Base-by-base conservation (phyloP, 257 asterid genomes). In the Fraxinus americana region DNA sequence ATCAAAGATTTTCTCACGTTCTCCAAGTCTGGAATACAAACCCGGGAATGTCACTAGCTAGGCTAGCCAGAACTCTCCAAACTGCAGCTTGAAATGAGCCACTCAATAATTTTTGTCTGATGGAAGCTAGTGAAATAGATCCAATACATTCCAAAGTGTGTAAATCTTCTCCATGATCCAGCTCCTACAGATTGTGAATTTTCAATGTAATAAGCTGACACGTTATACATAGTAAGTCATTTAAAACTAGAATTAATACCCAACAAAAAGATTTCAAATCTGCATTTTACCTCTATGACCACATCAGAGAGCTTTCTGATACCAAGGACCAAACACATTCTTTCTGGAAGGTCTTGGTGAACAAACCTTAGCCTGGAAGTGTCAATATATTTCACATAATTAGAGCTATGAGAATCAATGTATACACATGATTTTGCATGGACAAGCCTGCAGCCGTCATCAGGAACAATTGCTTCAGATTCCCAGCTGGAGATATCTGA, bases 391-490 rank as follows among this genome's bases (percentile, higher is more conserved):
- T 91, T 90, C 80, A 91, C 85, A 84, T 88, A 91, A 79, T 85
- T 86, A 30, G 96, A 89, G 79, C 98, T 96, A 82, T 84, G 86
- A 78, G 91, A 87, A 87, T 94, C 98, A 78, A 92, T 83, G 80
- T 90, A 92, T 17, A 90, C 92, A 73, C 98, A 94, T 79, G 92
- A 91, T 79, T 81, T 84, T 70, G 98, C 96, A 81, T 89, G 94
- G 80, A 94, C 90, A 73, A 94, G 96, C 84, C 98, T 92, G 87
- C 98, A 91, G 75, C 93, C 92, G 88, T 92, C 97, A 81, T 94
- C 98, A 72, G 97, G 98, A 83, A 94, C 94, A 79, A 94, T 80
- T 73, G 92, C 97, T 57, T 87, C 93, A 79, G 89, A 89, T 79
- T 67, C 90, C 98, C 94, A 89, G 84, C 75, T 81, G 84, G 86